Percentiles rank a stretch among this genome's conserved stretches.
These are phyloP conservation scores for Fraxinus albicans DNA, from an alignment of 305 asterid species.

Conservation along the genomic window DNA sequence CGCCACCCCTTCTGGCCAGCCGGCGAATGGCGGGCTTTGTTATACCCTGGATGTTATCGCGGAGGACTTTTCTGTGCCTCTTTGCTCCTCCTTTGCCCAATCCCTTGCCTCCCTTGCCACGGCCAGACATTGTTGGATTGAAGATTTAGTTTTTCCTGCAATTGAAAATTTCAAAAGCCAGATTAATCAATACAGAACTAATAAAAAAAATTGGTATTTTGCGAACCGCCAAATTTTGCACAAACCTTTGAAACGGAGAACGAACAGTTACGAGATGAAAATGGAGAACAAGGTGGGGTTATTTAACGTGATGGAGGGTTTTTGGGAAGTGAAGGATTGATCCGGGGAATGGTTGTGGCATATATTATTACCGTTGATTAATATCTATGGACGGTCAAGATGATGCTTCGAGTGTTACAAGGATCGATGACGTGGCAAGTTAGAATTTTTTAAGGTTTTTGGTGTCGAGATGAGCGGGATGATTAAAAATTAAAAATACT, in stretches of 20 bases:
- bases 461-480: neutral
- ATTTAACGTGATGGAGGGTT: conserved; percentile 17
- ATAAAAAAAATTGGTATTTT: neutral
- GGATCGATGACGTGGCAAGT: conserved; percentile 38
- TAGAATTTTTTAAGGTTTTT: neutral
- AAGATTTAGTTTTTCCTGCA: neutral
- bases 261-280: neutral
- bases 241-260: neutral
- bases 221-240: neutral
- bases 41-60: conserved; percentile 68
- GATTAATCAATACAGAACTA: neutral
- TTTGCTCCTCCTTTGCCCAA: conserved; percentile 76
- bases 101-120: conserved; percentile 75
- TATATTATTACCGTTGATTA: conserved; percentile 26
- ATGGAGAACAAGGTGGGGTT: neutral
- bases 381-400: conserved; percentile 22
- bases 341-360: conserved; percentile 19
- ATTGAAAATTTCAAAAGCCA: neutral
- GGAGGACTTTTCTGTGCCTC: conserved; percentile 63
- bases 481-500: neutral
- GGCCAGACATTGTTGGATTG: conserved; percentile 44
- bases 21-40: conserved; percentile 66
- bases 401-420: neutral
- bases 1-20: conserved; percentile 66
- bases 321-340: neutral